A percentile compares a stretch with the other conserved stretches of the same genome.
phyloP scores from a whole-genome alignment of 129 eudicot species.

The Scalesia atractyloides region DNA sequence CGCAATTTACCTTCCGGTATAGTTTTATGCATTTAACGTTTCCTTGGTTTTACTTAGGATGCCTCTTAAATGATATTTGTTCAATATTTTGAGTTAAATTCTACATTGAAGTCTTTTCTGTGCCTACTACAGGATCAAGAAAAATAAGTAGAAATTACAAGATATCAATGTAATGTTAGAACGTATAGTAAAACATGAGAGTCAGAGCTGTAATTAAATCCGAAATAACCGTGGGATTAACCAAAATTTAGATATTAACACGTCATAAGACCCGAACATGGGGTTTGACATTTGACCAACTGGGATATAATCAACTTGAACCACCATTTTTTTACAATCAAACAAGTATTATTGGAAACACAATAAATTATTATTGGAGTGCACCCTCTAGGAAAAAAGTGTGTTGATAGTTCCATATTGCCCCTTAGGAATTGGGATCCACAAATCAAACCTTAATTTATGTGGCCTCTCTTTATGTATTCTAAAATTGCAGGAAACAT shows the following conservation, averaged over 20 bases:
- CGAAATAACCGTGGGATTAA: neutral
- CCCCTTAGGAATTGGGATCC: neutral
- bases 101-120: neutral
- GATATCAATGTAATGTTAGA: neutral
- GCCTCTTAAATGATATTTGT: constrained; percentile 18
- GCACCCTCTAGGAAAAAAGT: neutral
- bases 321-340: neutral
- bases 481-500: constrained; percentile 61
- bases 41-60: neutral
- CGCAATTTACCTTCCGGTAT: constrained; percentile 79
- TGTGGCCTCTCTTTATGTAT: no score
- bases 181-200: neutral
- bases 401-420: neutral
- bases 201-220: neutral
- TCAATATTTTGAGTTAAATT: neutral
- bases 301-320: neutral
- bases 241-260: constrained; percentile 1
- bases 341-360: neutral
- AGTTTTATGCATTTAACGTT: constrained; percentile 13
- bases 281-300: neutral
- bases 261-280: neutral
- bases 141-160: constrained; percentile 46
- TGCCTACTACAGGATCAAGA: neutral
- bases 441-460: neutral
- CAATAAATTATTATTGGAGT: neutral